Conservation (phyloP, 768 basidiomycete genomes). For the Termitomyces sp. region DNA sequence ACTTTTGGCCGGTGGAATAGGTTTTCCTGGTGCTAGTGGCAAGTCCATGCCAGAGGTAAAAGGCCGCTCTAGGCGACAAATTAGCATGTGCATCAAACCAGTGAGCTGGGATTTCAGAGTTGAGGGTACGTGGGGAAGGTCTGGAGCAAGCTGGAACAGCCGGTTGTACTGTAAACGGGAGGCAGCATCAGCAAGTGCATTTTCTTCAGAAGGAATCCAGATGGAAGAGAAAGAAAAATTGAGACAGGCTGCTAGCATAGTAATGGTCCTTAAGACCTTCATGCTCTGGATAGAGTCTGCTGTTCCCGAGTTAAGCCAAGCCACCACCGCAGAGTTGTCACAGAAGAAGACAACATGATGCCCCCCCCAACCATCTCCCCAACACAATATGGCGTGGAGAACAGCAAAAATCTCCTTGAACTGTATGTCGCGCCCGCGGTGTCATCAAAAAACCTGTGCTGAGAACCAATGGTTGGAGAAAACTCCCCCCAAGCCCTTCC, state of each 20-base stretch:
- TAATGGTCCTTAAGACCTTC: conserved; percentile 10
- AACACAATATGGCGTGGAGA: conserved; percentile 25
- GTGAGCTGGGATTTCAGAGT: no score
- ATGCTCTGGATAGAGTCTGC: no score
- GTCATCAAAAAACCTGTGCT: conserved; percentile 18
- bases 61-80: conserved; percentile 14
- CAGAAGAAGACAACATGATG: no score
- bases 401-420: conserved; percentile 33
- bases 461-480: conserved; percentile 28
- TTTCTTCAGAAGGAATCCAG: conserved; percentile 19
- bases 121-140: conserved; percentile 14
- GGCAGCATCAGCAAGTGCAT: no score
- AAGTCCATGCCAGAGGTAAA: no score
- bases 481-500: conserved; percentile 26
- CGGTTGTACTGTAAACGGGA: conserved; percentile 20
- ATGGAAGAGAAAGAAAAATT: conserved; percentile 22
- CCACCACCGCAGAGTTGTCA: no score
- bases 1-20: no score
- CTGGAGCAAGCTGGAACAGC: conserved; percentile 21
- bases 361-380: conserved; percentile 22
- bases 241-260: conserved; percentile 16
- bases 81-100: conserved; percentile 19
- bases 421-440: conserved; percentile 16
- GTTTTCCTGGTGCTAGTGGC: no score
- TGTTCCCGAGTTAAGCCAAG: no score